Base-by-base conservation (phyloP, 163 green algal species). In the Chloroidium sp. region DNA sequence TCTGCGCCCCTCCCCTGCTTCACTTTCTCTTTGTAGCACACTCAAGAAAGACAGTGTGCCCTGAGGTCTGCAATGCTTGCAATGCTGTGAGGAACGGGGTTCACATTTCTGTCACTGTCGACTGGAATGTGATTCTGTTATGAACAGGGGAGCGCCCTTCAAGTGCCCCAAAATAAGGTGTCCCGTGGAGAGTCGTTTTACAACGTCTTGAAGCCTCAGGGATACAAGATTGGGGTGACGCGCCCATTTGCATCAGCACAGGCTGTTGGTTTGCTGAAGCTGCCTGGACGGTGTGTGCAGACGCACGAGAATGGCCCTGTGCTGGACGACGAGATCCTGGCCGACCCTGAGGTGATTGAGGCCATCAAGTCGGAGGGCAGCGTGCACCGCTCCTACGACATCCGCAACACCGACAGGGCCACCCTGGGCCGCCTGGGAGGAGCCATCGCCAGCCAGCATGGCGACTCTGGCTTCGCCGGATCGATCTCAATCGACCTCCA, bases 271-370 rank as follows among this genome's bases (percentile, higher is more conserved):
- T 36, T 36, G 36, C 36, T 36, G 36, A 36, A 36, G 36, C 36
- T 36, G 36, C 36, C 36, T 36, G 36, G 36, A 36, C 36, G 36
- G 36, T 36, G 36, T 36, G 8, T 76, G 69, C 62, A 87, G 81
- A 81, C 91, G 78, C 96, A 99, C 91, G 79, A 77, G 84, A 98
- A 98, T 85, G 96, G 96, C 0, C 84, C 88, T 12, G 78, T 94
- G 82, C 87, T 98, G 77, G 96, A 99, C 81, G 96, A 99, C 86
- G 87, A 92, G 64, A 92, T 99, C 77, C 90, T 99, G 76, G 90
- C 88, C 0, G 93, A 98, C 80, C 64, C 88, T 2, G 92, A 95
- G 13, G 82, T 99, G 12, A 80, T 88, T 85, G 84, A 79, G n/a
- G 87, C 84, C 75, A 90, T 92, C 76, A 78, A 86, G 75, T 83